These are phyloP conservation scores for Ustulina deusta DNA, from an alignment of 2,329 filamentous ascomycete species.

Conservation along the genomic window DNA sequence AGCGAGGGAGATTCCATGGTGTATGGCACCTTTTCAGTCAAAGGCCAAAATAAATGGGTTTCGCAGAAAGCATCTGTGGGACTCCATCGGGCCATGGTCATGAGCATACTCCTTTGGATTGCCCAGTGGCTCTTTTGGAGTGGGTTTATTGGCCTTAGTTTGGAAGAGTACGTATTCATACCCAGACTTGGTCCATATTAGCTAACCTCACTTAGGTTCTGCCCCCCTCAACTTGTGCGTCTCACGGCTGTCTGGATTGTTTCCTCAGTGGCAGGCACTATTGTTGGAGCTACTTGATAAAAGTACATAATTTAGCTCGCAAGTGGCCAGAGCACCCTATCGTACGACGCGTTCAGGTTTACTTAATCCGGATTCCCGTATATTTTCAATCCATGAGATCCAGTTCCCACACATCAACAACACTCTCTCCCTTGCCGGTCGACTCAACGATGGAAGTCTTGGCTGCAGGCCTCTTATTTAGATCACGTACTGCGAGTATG, in stretches of 20 bases:
- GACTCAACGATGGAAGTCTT: constrained; percentile 51
- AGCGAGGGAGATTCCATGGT: not conserved
- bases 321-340: not conserved
- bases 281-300: constrained; percentile 18
- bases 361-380: not conserved
- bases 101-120: constrained; percentile 27
- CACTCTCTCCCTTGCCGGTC: constrained; percentile 34
- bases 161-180: constrained; percentile 24
- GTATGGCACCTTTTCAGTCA: constrained; percentile 19
- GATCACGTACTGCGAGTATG: constrained; percentile 57
- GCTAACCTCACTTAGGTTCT: constrained; percentile 21
- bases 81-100: not conserved
- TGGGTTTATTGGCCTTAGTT: constrained; percentile 23
- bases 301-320: constrained; percentile 1
- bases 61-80: not conserved
- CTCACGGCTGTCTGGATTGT: constrained; percentile 25
- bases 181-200: constrained; percentile 12
- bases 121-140: constrained; percentile 31
- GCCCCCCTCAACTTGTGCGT: constrained; percentile 19
- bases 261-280: constrained; percentile 14
- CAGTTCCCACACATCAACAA: constrained; percentile 59
- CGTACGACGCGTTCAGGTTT: not conserved
- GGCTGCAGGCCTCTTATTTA: constrained; percentile 57
- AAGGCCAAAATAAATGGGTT: constrained; percentile 1
- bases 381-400: constrained; percentile 54